phyloP scores from a whole-genome alignment of 371 early-diverging fungal genomes.

The Mortierella sp. region DNA sequence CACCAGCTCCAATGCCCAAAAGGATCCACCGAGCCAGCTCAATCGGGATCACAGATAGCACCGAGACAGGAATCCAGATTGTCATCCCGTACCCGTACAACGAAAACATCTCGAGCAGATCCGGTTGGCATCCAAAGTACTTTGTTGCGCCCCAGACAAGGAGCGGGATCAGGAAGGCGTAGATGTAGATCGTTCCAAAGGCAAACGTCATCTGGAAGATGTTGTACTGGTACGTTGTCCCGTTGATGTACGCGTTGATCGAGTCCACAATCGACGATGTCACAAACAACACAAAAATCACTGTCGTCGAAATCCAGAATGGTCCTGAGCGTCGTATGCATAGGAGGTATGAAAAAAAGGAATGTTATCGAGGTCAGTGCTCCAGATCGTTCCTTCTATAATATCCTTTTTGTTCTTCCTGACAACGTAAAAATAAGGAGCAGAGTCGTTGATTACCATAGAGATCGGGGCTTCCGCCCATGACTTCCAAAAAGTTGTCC shows the following conservation, averaged over 20 bases:
- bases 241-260: conserved; percentile 79
- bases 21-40: conserved; percentile 51
- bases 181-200: conserved; percentile 83
- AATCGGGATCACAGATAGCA: conserved; percentile 59
- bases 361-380: background rate
- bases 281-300: conserved; percentile 92
- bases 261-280: conserved; percentile 90
- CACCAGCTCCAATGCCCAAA: conserved; percentile 30
- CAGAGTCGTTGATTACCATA: conserved; percentile 68
- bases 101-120: conserved; percentile 85
- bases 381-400: background rate
- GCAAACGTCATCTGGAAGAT: conserved; percentile 87
- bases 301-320: conserved; percentile 96
- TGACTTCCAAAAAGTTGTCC: conserved; percentile 64
- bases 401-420: background rate
- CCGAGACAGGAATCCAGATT: conserved; percentile 94
- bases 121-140: conserved; percentile 87
- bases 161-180: conserved; percentile 77
- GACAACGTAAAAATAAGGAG: too few relatives aligned
- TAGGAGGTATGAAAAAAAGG: too few relatives aligned
- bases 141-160: conserved; percentile 86
- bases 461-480: conserved; percentile 71
- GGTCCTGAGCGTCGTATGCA: conserved; percentile 71
- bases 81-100: conserved; percentile 93
- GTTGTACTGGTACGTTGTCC: conserved; percentile 75